Evolutionary conservation across 2,329 filamentous ascomycete species (phyloP), one percentile per base, ranked within the genome.

Genomic region (Annulohypoxylon truncatum): DNA sequence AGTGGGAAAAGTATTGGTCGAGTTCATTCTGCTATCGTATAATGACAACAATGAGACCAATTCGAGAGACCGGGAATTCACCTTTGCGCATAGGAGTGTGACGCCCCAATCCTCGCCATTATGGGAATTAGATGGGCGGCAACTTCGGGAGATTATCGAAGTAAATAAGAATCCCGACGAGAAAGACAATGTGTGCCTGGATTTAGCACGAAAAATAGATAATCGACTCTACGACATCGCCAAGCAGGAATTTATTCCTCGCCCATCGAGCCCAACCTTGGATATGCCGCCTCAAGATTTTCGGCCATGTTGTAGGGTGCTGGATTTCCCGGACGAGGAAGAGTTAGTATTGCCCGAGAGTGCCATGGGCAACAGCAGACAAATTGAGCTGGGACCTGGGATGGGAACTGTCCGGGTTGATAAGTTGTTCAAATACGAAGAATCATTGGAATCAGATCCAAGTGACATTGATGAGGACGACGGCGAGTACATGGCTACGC

Each of bases 11-110:
- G 15, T 40, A 15, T 18, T 55, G 7, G 2, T 55, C 9, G 13
- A n/a, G 12, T 53, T 55, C 24, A 53, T 52, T 9, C 15, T 29
- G 22, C 35, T 56, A 33, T 51, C 55, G 10, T 12, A 47, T 24
- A 5, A 29, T 18, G 29, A 44, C 2, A 28, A 50, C 1, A 48
- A 47, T 13, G 22, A 42, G 1, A 38, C 35, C 2, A 12, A 22
- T 6, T 29, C 48, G 9, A 10, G 12, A 10, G 28, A 22, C 22
- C 33, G 12, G 33, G n/a, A n/a, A 20, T 20, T 22, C 4, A 22
- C 18, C 4, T 6, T 42, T 22, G 18, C 28, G 15, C 46, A 9
- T 22, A 15, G 6, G 24, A 33, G 13, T 4, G 3, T 48, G n/a
- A 10, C 28, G 29, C 13, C 42, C n/a, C 4, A 6, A 42, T 46